phyloP scores from a whole-genome alignment of 371 early-diverging fungal genomes.

The Chytridiales sp. region DNA sequence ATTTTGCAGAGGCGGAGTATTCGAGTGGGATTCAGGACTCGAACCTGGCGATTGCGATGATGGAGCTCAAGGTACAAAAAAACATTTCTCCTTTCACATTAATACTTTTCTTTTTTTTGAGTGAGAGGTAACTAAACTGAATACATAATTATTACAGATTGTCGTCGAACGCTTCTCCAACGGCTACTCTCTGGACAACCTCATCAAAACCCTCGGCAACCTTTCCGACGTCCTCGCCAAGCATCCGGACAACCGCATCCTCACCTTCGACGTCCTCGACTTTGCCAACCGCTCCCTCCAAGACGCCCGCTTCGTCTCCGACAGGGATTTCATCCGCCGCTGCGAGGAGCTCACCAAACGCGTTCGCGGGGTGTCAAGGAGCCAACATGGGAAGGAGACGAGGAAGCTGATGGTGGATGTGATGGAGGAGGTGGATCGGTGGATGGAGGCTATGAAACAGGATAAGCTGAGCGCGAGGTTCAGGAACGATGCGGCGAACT shows the following conservation, averaged over 20 bases:
- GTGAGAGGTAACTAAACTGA: neutral
- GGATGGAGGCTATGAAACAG: slow-evolving; percentile 12
- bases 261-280: slow-evolving; percentile 14
- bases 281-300: slow-evolving; percentile 22
- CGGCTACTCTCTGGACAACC: slow-evolving; percentile 18
- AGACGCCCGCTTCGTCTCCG: slow-evolving; percentile 15
- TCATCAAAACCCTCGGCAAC: slow-evolving; percentile 18
- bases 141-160: slow-evolving; percentile 12
- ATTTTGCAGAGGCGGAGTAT: neutral
- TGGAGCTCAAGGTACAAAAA: slow-evolving; percentile 11
- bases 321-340: slow-evolving; percentile 18
- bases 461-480: slow-evolving; percentile 23
- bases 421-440: slow-evolving; percentile 3
- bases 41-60: slow-evolving; percentile 15
- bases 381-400: slow-evolving; percentile 17
- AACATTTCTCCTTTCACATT: neutral
- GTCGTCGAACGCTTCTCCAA: slow-evolving; percentile 29
- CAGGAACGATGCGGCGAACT: slow-evolving; percentile 10
- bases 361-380: slow-evolving; percentile 12
- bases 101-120: neutral
- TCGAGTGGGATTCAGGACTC: slow-evolving; percentile 14
- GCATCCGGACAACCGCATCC: slow-evolving; percentile 22
- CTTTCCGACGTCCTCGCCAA: slow-evolving; percentile 6
- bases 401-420: no score
- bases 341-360: slow-evolving; percentile 20